Evolutionary conservation across 2,329 filamentous ascomycete species (phyloP).

Genomic region (Tolypocladium cylindrosporum): DNA sequence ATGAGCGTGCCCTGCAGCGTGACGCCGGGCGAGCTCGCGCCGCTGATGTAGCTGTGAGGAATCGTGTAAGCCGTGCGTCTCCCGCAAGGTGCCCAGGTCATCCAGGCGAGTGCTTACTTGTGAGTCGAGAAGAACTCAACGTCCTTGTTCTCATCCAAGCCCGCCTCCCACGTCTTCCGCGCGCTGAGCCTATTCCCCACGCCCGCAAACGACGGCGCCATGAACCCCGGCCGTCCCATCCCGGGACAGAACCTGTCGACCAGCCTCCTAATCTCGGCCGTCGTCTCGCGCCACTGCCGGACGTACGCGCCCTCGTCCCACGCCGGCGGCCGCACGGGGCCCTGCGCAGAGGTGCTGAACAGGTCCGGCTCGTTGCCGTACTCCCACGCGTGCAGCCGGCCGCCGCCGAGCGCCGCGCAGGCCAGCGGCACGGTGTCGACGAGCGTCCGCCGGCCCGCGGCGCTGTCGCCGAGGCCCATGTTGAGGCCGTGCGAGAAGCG

Average conservation of each 20-base stretch:
- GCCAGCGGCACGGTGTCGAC: constrained; percentile 43
- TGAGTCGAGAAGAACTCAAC: constrained; percentile 47
- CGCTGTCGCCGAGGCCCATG: constrained; percentile 24
- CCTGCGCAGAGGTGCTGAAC: constrained; percentile 41
- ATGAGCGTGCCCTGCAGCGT: constrained; percentile 53
- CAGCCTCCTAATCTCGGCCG: constrained; percentile 33
- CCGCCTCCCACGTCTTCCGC: constrained; percentile 39
- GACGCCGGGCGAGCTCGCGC: constrained; percentile 47
- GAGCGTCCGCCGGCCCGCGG: constrained; percentile 38
- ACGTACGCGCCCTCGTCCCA: constrained; percentile 49
- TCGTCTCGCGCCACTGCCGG: constrained; percentile 47
- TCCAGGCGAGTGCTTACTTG: constrained; percentile 30
- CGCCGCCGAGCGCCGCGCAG: constrained; percentile 42
- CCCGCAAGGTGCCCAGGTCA: no score
- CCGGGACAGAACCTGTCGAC: constrained; percentile 40
- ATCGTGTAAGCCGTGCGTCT: neutral
- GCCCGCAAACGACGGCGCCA: constrained; percentile 47
- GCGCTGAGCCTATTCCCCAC: constrained; percentile 42
- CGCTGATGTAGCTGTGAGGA: constrained; percentile 48
- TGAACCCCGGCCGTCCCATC: constrained; percentile 24
- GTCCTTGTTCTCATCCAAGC: constrained; percentile 35
- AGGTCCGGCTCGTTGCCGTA: constrained; percentile 43
- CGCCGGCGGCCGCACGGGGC: constrained; percentile 35
- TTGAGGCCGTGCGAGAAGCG: constrained; percentile 56
- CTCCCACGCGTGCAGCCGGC: constrained; percentile 45